Conservation (phyloP, 108 stramenopile genomes). For the Bacterosira constricta region DNA sequence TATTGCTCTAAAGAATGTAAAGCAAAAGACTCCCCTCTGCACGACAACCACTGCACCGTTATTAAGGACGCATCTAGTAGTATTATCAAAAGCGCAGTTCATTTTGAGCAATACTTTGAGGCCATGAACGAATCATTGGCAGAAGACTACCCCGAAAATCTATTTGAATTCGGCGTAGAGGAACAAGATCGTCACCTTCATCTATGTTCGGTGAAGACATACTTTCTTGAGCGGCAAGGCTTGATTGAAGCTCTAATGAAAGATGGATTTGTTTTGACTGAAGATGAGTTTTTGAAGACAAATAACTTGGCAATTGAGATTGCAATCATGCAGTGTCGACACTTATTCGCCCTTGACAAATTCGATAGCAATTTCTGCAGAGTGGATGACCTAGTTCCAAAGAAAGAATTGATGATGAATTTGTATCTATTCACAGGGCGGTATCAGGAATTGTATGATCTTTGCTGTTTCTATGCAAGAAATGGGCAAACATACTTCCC, state of each 20-base stretch:
- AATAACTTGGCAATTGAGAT: not conserved
- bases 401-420: slow-evolving; percentile 1
- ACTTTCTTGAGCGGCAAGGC: not conserved
- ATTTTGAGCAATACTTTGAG: not conserved
- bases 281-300: not conserved
- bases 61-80: not conserved
- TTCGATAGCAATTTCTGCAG: not conserved
- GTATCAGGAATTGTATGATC: slow-evolving; percentile 1
- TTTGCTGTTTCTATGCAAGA: slow-evolving; percentile 5
- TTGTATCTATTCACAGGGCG: not conserved
- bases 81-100: not conserved
- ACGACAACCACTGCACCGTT: not conserved
- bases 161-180: not conserved
- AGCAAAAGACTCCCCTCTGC: not conserved
- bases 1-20: not conserved
- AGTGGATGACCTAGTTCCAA: not conserved
- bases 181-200: not conserved
- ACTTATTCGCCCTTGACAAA: not conserved
- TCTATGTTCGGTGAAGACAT: not conserved
- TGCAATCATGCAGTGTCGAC: not conserved
- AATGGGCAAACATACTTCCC: not conserved
- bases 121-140: not conserved
- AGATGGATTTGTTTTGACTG: not conserved
- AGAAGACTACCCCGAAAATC: not conserved
- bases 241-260: not conserved